Evolutionary conservation across 495 filamentous ascomycete genomes (phyloP).

Genomic region (Venustampulla echinocandica): DNA sequence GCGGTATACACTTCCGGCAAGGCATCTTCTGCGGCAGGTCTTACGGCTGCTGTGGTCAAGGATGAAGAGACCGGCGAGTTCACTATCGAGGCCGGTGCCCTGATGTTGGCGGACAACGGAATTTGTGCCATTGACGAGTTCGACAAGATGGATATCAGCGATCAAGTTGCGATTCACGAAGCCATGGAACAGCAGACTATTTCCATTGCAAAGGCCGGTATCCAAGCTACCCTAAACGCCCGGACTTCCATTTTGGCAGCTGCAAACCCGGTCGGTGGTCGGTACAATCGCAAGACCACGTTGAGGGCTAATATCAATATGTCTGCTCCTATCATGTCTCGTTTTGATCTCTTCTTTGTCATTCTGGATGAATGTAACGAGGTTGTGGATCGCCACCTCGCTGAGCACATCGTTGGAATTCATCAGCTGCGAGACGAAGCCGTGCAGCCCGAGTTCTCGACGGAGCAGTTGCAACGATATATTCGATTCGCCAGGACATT

Average conservation of each 20-base stretch:
- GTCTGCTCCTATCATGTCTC: slow-evolving; percentile 95
- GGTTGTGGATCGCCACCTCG: slow-evolving; percentile 77
- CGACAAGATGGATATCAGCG: slow-evolving; percentile 97
- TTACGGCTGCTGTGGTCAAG: slow-evolving; percentile 94
- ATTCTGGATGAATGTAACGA: slow-evolving; percentile 97
- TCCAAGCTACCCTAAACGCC: slow-evolving; percentile 95
- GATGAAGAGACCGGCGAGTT: slow-evolving; percentile 98
- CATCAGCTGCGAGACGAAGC: slow-evolving; percentile 88
- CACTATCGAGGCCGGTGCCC: slow-evolving; percentile 95
- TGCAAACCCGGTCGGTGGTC: slow-evolving; percentile 89
- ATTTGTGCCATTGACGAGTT: slow-evolving; percentile 99
- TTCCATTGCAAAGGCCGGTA: slow-evolving; percentile 97
- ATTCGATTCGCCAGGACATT: slow-evolving; percentile 95
- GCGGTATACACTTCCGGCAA: slow-evolving; percentile 98
- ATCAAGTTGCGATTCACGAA: slow-evolving; percentile 99
- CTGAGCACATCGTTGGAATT: slow-evolving; percentile 88
- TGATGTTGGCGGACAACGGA: slow-evolving; percentile 96
- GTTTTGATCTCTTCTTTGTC: slow-evolving; percentile 99
- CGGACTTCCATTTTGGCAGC: slow-evolving; percentile 91
- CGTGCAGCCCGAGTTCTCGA: slow-evolving; percentile 85
- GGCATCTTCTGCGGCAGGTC: slow-evolving; percentile 92
- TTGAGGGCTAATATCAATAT: slow-evolving; percentile 95
- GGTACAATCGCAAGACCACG: slow-evolving; percentile 93
- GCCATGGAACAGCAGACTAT: slow-evolving; percentile 99
- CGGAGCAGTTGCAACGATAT: slow-evolving; percentile 93